Conservation (phyloP, 2,329 filamentous ascomycete species). For the Zymoseptoria passerinii region DNA sequence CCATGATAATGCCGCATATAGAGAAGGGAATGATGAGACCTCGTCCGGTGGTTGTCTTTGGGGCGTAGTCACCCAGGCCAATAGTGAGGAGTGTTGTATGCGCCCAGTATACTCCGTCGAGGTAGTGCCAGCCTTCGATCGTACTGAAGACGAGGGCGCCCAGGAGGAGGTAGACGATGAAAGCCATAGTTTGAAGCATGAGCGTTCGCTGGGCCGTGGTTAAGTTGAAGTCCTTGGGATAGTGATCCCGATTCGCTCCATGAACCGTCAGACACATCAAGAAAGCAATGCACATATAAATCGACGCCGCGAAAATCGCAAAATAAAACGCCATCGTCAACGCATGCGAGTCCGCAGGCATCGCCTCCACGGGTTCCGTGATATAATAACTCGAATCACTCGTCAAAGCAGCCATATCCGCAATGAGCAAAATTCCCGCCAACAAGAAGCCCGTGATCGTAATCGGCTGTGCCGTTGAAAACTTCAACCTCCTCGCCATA, state of each 20-base stretch:
- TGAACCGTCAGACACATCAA: conserved; percentile 49
- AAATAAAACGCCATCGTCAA: conserved; percentile 53
- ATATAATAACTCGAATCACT: conserved; percentile 38
- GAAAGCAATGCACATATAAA: conserved; percentile 49
- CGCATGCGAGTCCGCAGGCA: conserved; percentile 30
- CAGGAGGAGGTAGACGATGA: conserved; percentile 41
- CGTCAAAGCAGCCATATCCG: conserved; percentile 41
- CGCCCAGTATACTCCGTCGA: conserved; percentile 49
- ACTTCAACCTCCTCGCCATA: conserved; percentile 49
- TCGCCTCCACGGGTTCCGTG: conserved; percentile 26
- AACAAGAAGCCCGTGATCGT: conserved; percentile 53
- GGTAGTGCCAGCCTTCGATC: conserved; percentile 45
- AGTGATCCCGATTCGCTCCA: conserved; percentile 47
- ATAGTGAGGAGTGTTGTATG: conserved; percentile 47
- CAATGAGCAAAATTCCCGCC: conserved; percentile 47
- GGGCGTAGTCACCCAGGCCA: conserved; percentile 45
- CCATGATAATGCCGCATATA: conserved; percentile 46
- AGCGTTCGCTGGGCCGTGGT: conserved; percentile 49
- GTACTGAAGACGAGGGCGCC: conserved; percentile 41
- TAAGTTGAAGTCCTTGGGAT: conserved; percentile 48
- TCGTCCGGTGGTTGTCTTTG: conserved; percentile 42
- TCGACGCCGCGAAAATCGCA: conserved; percentile 47
- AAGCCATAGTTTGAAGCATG: conserved; percentile 46
- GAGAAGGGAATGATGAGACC: conserved; percentile 47
- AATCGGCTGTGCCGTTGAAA: conserved; percentile 50